Base-by-base conservation (phyloP, 1,139 yeast genomes). In the Lizanozyma gosingica region DNA sequence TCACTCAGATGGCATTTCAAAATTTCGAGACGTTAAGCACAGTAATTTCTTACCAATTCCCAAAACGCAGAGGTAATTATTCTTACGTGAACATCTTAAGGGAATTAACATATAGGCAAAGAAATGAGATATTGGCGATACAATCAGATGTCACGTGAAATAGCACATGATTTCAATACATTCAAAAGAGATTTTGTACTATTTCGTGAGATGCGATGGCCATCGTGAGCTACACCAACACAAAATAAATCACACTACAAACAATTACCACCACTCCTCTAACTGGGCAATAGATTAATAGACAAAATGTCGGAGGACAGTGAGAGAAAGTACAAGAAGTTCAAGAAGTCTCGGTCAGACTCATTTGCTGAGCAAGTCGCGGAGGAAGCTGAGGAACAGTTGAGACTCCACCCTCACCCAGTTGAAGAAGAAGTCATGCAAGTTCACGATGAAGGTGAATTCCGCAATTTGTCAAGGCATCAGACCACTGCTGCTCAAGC, bases 401-500 rank as follows among this genome's bases (percentile, higher is more conserved):
- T 65, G 40, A 47, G 43, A 35, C 47, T 48, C 35, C 73, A 70
- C 47, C 73, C 71, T 3, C 72, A 59, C 35, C 51, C 52, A n/a
- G 40, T 35, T n/a, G 44, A 41, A 14, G 50, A 45, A 4, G 43
- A 40, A 3, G 39, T 47, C 15, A 50, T 63, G 40, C 53, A 55
- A 11, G 55, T 53, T 27, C 76, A 73, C 47, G 71, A 73, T 51
- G 67, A 57, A 22, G 84, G 83, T 18, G 83, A 78, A 52, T 81
- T 83, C 50, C 56, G 63, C 35, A 68, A 74, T 2, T 53, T 78
- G 18, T 56, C 55, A 22, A 76, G 87, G 45, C 90, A 83, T 54
- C 54, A 77, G 39, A 84, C 97, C 17, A 82, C 94, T 2, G 82
- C 92, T 14, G 71, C 63, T 36, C 80, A 81, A 45, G 96, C 96